Evolutionary conservation across 2,329 filamentous ascomycete species (phyloP), one percentile per base, ranked within the genome.

Genomic region (Colletotrichum spaethianum): DNA sequence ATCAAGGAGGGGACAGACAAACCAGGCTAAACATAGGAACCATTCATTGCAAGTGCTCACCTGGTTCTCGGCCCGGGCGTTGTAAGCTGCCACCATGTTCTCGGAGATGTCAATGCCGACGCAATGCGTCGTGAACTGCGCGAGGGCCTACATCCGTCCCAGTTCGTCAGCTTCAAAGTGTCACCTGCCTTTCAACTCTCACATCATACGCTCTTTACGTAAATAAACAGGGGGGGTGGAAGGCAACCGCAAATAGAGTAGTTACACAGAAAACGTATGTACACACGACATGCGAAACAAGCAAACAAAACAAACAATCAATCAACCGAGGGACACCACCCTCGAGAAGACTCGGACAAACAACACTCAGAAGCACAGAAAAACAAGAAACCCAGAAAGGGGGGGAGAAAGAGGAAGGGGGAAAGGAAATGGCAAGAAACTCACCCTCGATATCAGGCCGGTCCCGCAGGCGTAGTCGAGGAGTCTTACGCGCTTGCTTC

Each of bases 381-480:
- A 63, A 48, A 40, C 48, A 65, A 53, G 20, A 11, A 53, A 64
- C n/a, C 20, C 60, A n/a, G n/a, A n/a, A n/a, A n/a, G n/a, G n/a
- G n/a, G n/a, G n/a, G 14, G 31, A 16, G n/a, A 23, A 6, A 50
- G 23, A 26, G 26, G 2, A 28, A 11, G 9, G 12, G 11, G 4
- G 5, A 50, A 28, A 50, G 28, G 23, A 18, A 57, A 62, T n/a
- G 26, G 23, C 50, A 57, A 11, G 44, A 55, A 26, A 82, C 86
- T 75, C 78, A 93, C 91, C 79, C 88, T 86, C 16, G 92, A 92
- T 74, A 93, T 84, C 66, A 89, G 81, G 2, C 92, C 92, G 7
- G 92, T 91, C 11, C 93, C 93, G 78, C 93, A 95, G 20, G 93
- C 93, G 80, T 95, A 95, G 79, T 95, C 93, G 2, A 95, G 84